Evolutionary conservation across 352 stramenopile species (phyloP).

Genomic region (Globisporangium carolinianum): DNA sequence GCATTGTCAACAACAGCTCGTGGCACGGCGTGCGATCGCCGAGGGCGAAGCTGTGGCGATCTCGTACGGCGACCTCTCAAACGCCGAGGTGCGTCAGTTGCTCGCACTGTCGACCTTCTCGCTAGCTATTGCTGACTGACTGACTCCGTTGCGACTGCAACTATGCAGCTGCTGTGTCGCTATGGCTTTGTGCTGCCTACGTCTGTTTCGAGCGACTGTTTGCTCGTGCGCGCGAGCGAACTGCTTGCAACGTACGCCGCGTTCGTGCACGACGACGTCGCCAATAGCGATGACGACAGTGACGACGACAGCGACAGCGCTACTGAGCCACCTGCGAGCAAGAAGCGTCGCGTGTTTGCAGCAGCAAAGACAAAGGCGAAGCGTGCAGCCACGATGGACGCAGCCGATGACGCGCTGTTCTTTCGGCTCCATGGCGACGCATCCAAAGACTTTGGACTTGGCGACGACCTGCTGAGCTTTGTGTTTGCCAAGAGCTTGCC

Average conservation of each 20-base stretch:
- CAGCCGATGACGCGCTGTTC: slow-evolving; percentile 23
- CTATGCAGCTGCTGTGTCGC: slow-evolving; percentile 44
- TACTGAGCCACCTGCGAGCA: slow-evolving; percentile 16
- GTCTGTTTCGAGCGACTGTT: slow-evolving; percentile 33
- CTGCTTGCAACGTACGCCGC: slow-evolving; percentile 30
- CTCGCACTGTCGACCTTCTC: too few species aligned
- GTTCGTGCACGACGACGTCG: slow-evolving; percentile 25
- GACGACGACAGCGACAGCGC: slow-evolving; percentile 12
- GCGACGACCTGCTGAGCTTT: slow-evolving; percentile 55
- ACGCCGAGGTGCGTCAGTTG: slow-evolving; percentile 42
- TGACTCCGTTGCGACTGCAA: too few species aligned
- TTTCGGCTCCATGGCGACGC: slow-evolving; percentile 49
- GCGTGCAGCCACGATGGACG: neutral
- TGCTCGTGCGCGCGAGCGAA: slow-evolving; percentile 41
- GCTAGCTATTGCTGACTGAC: too few species aligned
- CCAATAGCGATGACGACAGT: slow-evolving; percentile 20
- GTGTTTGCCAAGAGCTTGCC: slow-evolving; percentile 45
- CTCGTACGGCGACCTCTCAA: slow-evolving; percentile 65
- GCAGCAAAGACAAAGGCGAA: slow-evolving; percentile 4
- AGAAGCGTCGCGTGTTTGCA: slow-evolving; percentile 37
- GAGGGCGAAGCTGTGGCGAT: slow-evolving; percentile 49
- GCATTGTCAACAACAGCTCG: slow-evolving; percentile 21
- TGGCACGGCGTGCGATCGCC: slow-evolving; percentile 34
- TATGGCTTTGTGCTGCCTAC: slow-evolving; percentile 61
- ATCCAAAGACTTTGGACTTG: slow-evolving; percentile 51